These are phyloP conservation scores for Posidonia oceanica DNA, from an alignment of 116 monocot genomes.

Conservation along the genomic window DNA sequence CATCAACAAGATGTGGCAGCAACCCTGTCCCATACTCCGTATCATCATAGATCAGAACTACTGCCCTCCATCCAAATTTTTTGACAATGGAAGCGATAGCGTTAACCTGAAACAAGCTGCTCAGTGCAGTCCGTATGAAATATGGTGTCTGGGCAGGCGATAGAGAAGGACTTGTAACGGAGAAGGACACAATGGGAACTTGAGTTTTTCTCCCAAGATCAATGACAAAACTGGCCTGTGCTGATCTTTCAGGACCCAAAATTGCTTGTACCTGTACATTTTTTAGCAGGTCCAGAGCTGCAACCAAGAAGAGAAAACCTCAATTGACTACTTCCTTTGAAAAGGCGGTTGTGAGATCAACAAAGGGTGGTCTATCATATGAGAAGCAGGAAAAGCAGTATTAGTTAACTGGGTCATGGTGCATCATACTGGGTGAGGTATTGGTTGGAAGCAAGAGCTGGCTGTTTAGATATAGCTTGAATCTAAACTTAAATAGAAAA, in stretches of 20 bases:
- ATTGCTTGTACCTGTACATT: slow-evolving; percentile 22
- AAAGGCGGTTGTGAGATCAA: background rate
- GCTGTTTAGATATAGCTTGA: too few relatives aligned
- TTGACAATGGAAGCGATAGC: slow-evolving; percentile 23
- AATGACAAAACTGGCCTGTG: slow-evolving; percentile 17
- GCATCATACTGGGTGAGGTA: too few relatives aligned
- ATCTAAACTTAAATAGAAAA: too few relatives aligned
- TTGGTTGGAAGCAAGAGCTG: too few relatives aligned
- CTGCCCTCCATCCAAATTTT: slow-evolving; percentile 20
- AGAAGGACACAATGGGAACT: slow-evolving; percentile 34
- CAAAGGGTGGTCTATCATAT: too few relatives aligned
- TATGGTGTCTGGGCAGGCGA: slow-evolving; percentile 10
- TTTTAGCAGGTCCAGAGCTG: slow-evolving; percentile 18
- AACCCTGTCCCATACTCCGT: slow-evolving; percentile 18
- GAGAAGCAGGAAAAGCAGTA: too few relatives aligned
- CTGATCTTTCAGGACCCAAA: slow-evolving; percentile 24
- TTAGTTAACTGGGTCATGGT: too few relatives aligned
- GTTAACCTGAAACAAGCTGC: slow-evolving; percentile 11
- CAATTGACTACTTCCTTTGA: background rate
- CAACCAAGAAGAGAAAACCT: background rate
- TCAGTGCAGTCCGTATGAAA: slow-evolving; percentile 18
- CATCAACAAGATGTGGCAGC: slow-evolving; percentile 20
- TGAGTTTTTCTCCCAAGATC: slow-evolving; percentile 20
- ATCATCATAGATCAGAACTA: slow-evolving; percentile 24
- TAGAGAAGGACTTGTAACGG: slow-evolving; percentile 28